Base-by-base conservation (phyloP, 805 yeast genomes). In the Nakazawaea wyomingensis region DNA sequence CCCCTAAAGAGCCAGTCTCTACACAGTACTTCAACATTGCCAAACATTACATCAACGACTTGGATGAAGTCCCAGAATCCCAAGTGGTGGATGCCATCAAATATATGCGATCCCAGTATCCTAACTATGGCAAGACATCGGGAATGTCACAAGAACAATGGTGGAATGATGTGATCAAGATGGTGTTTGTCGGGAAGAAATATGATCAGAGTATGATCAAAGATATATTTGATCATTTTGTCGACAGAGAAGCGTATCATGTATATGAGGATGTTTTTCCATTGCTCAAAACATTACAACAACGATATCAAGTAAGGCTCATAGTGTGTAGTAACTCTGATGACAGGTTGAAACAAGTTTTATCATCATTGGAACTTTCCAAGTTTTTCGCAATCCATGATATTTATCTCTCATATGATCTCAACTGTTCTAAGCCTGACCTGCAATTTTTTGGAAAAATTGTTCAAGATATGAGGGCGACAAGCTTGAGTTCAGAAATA, bases 241-340 rank as follows among this genome's bases (percentile, higher is more conserved):
- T 71, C 17, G 69, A 76, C 0, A 52, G 54, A 2, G 69, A 69
- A 1, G 84, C 83, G 0, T 83, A 82, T 54, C 54, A 52, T 4
- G 62, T 77, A 4, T 79, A 64, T 50, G 69, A 68, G 2, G 90
- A 82, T 54, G 77, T 81, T 5, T 45, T 66, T 1, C 71, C 72
- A 4, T 67, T 76, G 4, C 56, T 80, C 37, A 48, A 54, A 20
- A 51, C 46, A 9, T 56, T 72, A 22, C 40, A 57, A 32, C 49
- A 53, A 4, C 51, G n/a, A n/a, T n/a, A 55, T 9, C 67, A 62
- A 4, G 55, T 72, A 1, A 52, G 59, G 1, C 35, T 77, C 7
- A 68, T 76, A 1, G 67, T 77, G 4, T 63, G 78, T 7, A 75
- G 82, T 45, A 84, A 84, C 54, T 79, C 87, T 0, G 90, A 83